Evolutionary conservation across 2,329 filamentous ascomycete genomes (phyloP), one percentile per base, ranked within the genome.

Genomic region (Raffaelea albimanens): DNA sequence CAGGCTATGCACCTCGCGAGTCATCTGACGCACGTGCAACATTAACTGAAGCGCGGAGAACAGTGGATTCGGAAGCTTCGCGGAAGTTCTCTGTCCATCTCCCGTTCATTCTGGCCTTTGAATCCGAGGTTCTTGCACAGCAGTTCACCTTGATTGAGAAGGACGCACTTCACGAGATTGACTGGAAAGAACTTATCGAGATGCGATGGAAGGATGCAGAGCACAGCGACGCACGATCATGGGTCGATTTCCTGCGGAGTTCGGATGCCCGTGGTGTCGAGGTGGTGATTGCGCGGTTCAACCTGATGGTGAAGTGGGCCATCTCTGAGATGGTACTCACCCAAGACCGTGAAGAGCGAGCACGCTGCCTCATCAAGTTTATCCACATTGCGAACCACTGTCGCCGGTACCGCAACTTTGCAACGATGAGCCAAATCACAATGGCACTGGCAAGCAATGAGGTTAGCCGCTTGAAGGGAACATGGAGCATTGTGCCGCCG

Each of bases 111-210:
- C 70, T 93, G 21, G 85, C 85, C 0, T 90, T 89, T 56, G 85
- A 89, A 57, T 88, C 87, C 5, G 81, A 87, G 55, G 70, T 83
- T 3, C 72, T 93, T 22, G 87, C 87, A 3, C 83, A 90, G 61
- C 87, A 93, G 57, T 87, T 93, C 55, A 91, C 86, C 0, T 73
- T 93, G 31, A 87, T 93, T 42, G 87, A 93, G 59, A 90, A 91
- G 61, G 87, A 91, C 59, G 87, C 86, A 1, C 70, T 93, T 20
- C 86, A 88, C 55, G 87, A 91, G 62, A 85, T 93, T 52, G 86
- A 91, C 64, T 93, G 87, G 87, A 88, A 85, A 60, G 87, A 93
- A 56, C 71, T 93, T 13, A 86, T 91, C 47, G 85, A 89, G 47
- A 83, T 93, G 73, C 79, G 79, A 44, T 91, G 87, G 85, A 87